Base-by-base conservation (phyloP, 257 asterid genomes). In the Petrea volubilis region DNA sequence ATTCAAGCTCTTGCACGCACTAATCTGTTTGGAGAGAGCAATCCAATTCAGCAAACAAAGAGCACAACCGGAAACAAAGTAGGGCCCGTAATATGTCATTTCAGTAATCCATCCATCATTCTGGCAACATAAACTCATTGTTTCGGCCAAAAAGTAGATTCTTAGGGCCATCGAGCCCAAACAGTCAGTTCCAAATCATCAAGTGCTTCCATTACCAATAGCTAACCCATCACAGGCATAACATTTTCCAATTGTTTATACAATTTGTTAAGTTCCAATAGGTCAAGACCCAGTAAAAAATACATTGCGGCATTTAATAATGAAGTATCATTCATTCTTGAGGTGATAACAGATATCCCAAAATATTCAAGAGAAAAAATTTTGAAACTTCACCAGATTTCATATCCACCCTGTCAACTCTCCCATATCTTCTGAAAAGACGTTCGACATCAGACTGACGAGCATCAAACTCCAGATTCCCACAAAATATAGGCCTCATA, bases 401-500 rank as follows among this genome's bases (percentile, higher is more conserved):
- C 90, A 93, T 73, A 79, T 93, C 98, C 74, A 93, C 94, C 87
- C 96, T 86, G 55, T 90, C 97, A 55, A 91, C 92, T 86, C 84
- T 88, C 69, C 98, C 98, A 79, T 90, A 93, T 91, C 78, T 86
- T 74, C 77, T 80, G 80, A 93, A 93, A 66, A 93, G 96, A 0
- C 96, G 90, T 81, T 93, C 97, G 8, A 93, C 78, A 62, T 90
- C 96, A 27, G 96, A 87, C 60, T 88, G 92, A 36, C 92, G 92
- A n/a, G 91, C 87, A 75, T 89, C 98, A 72, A 85, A 87, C 62
- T 91, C 97, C 86, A 93, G 81, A 82, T 93, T 93, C 41, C 97
- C 98, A 77, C 96, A 89, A 79, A 91, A 93, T 73, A 93, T 49
- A 51, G 94, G 90, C 91, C 74, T 89, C 92, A 87, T 93, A 64